Conservation (phyloP, 129 eudicot genomes). For the Flaveria trinervia region DNA sequence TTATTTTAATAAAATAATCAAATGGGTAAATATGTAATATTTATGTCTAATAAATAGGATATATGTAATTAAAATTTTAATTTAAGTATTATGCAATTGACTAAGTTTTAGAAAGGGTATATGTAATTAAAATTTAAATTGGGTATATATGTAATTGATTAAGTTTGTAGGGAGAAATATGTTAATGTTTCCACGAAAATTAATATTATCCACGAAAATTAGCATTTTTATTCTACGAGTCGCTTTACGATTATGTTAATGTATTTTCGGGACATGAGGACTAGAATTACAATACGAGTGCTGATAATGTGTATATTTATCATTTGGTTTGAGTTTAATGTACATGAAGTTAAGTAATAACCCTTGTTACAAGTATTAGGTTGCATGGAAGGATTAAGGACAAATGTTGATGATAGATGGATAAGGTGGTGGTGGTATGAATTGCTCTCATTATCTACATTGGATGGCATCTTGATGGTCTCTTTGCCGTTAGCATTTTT, state of each 20-base stretch:
- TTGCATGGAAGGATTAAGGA: slow-evolving; percentile 30
- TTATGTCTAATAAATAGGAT: too few relatives aligned
- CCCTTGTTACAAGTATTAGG: not conserved
- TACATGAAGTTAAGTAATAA: slow-evolving; percentile 11
- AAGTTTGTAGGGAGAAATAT: too few relatives aligned
- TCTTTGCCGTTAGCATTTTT: slow-evolving; percentile 40
- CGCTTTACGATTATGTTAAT: not conserved
- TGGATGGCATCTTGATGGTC: slow-evolving; percentile 27
- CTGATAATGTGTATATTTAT: not conserved
- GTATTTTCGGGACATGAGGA: too few relatives aligned
- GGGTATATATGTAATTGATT: too few relatives aligned
- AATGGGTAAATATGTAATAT: too few relatives aligned
- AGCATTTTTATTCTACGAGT: not conserved
- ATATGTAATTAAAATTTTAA: too few relatives aligned
- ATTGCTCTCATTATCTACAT: slow-evolving; percentile 41
- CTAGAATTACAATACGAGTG: not conserved
- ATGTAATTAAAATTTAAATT: too few relatives aligned
- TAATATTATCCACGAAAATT: too few relatives aligned
- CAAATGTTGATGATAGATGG: slow-evolving; percentile 41
- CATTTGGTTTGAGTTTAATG: not conserved
- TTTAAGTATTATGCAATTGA: too few relatives aligned
- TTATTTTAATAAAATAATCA: too few relatives aligned
- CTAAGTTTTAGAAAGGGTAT: too few relatives aligned
- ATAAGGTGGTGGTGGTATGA: slow-evolving; percentile 48
- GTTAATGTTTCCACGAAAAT: too few relatives aligned